Percentiles rank a stretch among this genome's conserved stretches.
Conservation (phyloP, 768 basidiomycete species). For the Scleroderma bovista region DNA sequence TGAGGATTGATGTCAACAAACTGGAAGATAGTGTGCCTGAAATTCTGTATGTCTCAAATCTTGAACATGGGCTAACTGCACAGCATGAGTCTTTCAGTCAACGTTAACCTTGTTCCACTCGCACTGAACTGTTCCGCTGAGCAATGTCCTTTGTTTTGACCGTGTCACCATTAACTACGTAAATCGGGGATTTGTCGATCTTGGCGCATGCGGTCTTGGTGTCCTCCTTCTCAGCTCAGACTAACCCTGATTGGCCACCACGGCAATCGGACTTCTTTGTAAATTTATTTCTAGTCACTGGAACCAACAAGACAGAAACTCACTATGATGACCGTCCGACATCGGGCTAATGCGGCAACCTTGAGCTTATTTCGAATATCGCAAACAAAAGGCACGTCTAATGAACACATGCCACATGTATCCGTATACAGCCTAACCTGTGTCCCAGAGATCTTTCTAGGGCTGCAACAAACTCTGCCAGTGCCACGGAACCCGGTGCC, state of each 20-base stretch:
- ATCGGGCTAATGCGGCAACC: not conserved
- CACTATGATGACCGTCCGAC: not conserved
- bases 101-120: not conserved
- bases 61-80: not conserved
- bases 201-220: not conserved
- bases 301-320: not conserved
- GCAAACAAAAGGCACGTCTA: not conserved
- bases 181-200: not conserved
- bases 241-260: constrained; percentile 1
- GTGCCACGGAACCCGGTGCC: constrained; percentile 8
- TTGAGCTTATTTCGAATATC: not conserved
- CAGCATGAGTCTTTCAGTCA: too few relatives aligned
- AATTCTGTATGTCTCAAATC: not conserved
- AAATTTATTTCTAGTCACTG: not conserved
- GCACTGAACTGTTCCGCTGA: not conserved
- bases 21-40: not conserved
- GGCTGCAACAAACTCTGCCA: not conserved
- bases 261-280: not conserved
- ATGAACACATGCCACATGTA: not conserved
- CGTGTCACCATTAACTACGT: not conserved
- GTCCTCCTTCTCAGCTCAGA: not conserved
- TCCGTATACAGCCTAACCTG: not conserved
- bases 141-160: not conserved
- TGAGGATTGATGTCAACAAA: too few relatives aligned
- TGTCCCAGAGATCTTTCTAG: not conserved